A percentile compares a stretch with the other conserved stretches of the same genome.
phyloP scores from a whole-genome alignment of 2,329 filamentous ascomycete species.

The Colletotrichum sp. region DNA sequence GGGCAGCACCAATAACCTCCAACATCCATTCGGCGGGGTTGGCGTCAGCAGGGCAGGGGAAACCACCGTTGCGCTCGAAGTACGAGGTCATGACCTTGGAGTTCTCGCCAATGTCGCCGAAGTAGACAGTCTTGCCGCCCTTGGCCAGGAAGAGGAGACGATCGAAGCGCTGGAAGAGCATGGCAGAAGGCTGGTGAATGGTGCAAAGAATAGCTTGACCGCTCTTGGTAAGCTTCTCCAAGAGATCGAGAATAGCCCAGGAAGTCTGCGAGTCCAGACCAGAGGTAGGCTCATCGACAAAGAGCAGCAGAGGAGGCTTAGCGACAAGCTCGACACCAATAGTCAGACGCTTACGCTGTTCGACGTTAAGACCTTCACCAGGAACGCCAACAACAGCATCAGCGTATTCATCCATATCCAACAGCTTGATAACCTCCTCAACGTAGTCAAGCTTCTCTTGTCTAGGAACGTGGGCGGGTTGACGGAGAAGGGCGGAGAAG shows the following conservation, averaged over 20 bases:
- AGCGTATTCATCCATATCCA: conserved; percentile 90
- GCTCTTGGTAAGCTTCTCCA: conserved; percentile 87
- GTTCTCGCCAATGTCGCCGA: conserved; percentile 77
- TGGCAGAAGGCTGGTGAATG: conserved; percentile 95
- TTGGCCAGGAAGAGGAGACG: conserved; percentile 78
- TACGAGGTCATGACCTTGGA: conserved; percentile 73
- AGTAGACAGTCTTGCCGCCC: conserved; percentile 82
- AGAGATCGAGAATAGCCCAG: conserved; percentile 87
- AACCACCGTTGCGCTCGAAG: conserved; percentile 76
- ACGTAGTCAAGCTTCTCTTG: conserved; percentile 87
- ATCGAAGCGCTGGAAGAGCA: conserved; percentile 92
- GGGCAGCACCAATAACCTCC: conserved; percentile 66
- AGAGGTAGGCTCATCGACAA: conserved; percentile 94
- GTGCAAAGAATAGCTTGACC: conserved; percentile 96
- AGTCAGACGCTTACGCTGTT: conserved; percentile 78
- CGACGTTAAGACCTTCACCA: conserved; percentile 81
- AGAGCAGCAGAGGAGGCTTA: conserved; percentile 86
- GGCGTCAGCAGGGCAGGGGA: conserved; percentile 67
- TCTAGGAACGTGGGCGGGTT: conserved; percentile 74
- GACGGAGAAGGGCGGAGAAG: conserved; percentile 86
- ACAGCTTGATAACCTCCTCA: conserved; percentile 85
- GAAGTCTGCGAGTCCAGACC: conserved; percentile 93
- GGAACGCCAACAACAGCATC: conserved; percentile 91
- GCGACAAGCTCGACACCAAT: conserved; percentile 97
- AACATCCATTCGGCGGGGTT: conserved; percentile 88